phyloP scores from a whole-genome alignment of 2,329 filamentous ascomycete genomes.

The Fusarium veterinarium region DNA sequence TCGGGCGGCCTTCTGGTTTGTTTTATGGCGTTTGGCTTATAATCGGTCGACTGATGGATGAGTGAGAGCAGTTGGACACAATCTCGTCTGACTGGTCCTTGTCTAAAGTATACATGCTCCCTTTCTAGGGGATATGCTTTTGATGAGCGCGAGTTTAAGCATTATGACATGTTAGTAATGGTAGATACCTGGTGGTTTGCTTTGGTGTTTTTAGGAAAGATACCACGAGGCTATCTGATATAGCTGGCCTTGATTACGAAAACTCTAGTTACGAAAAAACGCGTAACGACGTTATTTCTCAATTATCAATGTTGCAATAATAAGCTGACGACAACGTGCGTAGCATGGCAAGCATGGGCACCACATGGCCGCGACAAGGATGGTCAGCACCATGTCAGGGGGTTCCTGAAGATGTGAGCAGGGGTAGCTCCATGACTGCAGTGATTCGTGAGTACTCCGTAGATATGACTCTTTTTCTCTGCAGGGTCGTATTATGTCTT shows the following conservation, averaged over 20 bases:
- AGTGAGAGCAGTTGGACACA: conserved; percentile 17
- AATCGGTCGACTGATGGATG: conserved; percentile 4
- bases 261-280: conserved; percentile 5
- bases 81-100: conserved; percentile 23
- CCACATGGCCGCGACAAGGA: conserved; percentile 36
- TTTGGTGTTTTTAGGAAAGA: conserved; percentile 34
- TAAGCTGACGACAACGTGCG: conserved; percentile 18
- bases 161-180: conserved; percentile 9
- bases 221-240: conserved; percentile 29
- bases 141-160: conserved; percentile 21
- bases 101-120: conserved; percentile 15
- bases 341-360: conserved; percentile 34
- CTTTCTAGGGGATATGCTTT: conserved; percentile 21
- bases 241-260: conserved; percentile 1
- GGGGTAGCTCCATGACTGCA: conserved; percentile 2
- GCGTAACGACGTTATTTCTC: background rate
- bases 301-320: background rate
- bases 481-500: background rate
- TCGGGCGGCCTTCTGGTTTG: conserved; percentile 32
- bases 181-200: conserved; percentile 36
- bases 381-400: conserved; percentile 25
- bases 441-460: background rate
- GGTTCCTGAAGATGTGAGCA: background rate
- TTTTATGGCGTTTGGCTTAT: conserved; percentile 37
- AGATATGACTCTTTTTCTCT: background rate